A percentile compares a stretch with the other conserved stretches of the same genome.
Conservation (phyloP, 2,329 filamentous ascomycete genomes). For the Orbilia ellipsospora region DNA sequence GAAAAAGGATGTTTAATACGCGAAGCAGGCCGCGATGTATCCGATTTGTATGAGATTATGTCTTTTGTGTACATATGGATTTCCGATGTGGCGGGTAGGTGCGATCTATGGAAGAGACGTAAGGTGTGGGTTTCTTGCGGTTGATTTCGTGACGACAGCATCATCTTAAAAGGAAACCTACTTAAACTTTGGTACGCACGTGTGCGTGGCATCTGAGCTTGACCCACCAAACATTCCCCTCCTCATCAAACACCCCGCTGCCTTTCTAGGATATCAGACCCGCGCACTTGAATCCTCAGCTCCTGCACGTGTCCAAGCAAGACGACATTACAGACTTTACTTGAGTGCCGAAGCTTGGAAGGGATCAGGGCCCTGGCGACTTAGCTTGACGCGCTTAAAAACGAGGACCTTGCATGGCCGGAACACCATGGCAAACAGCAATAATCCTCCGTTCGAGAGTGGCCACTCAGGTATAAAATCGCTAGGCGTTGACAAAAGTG, state of each 20-base stretch:
- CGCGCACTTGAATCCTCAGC: not conserved
- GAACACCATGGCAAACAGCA: slow-evolving; percentile 10
- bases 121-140: not conserved
- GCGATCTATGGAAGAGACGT: not conserved
- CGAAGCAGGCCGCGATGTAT: not conserved
- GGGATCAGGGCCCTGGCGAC: too few relatives aligned
- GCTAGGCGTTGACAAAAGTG: not conserved
- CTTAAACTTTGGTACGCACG: not conserved
- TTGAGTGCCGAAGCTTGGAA: too few relatives aligned
- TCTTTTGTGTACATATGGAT: too few relatives aligned
- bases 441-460: not conserved
- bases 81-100: too few relatives aligned
- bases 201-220: slow-evolving; percentile 17
- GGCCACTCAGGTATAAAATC: not conserved
- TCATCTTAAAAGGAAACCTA: not conserved
- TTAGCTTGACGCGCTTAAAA: slow-evolving; percentile 1
- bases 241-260: not conserved
- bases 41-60: too few relatives aligned
- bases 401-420: not conserved
- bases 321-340: too few relatives aligned
- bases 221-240: not conserved
- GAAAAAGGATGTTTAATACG: not conserved
- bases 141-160: not conserved
- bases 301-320: not conserved
- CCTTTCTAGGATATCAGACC: not conserved